Evolutionary conservation across 2,329 filamentous ascomycete species (phyloP).

Genomic region (Fusarium avenaceum): DNA sequence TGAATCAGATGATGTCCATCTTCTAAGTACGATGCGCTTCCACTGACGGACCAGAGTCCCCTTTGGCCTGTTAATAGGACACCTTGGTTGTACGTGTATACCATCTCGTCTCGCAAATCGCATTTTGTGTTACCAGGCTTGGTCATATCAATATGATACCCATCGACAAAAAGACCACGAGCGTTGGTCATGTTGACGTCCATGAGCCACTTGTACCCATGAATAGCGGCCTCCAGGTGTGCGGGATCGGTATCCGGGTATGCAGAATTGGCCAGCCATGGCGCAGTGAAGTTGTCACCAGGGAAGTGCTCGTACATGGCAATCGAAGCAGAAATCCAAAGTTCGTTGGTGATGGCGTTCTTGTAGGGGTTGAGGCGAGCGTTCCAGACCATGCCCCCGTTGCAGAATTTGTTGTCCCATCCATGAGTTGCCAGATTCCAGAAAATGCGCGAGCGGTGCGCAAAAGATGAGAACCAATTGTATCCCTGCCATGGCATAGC

Average conservation of each 20-base stretch:
- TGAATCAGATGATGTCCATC: constrained; percentile 85
- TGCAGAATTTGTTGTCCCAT: constrained; percentile 86
- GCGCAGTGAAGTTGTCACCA: constrained; percentile 79
- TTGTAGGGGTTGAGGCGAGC: constrained; percentile 86
- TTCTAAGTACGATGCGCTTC: constrained; percentile 75
- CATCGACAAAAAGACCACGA: constrained; percentile 83
- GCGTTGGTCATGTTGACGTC: constrained; percentile 83
- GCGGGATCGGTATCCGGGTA: constrained; percentile 65
- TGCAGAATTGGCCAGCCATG: constrained; percentile 63
- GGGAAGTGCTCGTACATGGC: constrained; percentile 93
- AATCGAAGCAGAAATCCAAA: constrained; percentile 87
- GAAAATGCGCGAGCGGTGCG: constrained; percentile 86
- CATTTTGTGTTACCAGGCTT: constrained; percentile 78
- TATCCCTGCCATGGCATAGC: constrained; percentile 78
- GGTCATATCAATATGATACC: constrained; percentile 81
- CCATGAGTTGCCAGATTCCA: constrained; percentile 84
- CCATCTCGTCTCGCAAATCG: constrained; percentile 86
- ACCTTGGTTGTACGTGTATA: constrained; percentile 97
- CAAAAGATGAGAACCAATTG: constrained; percentile 81
- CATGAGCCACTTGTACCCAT: constrained; percentile 85
- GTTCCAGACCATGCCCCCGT: constrained; percentile 93
- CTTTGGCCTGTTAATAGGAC: constrained; percentile 86
- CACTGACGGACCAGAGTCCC: constrained; percentile 83
- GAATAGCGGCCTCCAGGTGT: constrained; percentile 79
- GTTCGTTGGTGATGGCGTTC: constrained; percentile 94